These are phyloP conservation scores for Grosmannia huntii DNA, from an alignment of 2,329 filamentous ascomycete genomes.

Conservation along the genomic window DNA sequence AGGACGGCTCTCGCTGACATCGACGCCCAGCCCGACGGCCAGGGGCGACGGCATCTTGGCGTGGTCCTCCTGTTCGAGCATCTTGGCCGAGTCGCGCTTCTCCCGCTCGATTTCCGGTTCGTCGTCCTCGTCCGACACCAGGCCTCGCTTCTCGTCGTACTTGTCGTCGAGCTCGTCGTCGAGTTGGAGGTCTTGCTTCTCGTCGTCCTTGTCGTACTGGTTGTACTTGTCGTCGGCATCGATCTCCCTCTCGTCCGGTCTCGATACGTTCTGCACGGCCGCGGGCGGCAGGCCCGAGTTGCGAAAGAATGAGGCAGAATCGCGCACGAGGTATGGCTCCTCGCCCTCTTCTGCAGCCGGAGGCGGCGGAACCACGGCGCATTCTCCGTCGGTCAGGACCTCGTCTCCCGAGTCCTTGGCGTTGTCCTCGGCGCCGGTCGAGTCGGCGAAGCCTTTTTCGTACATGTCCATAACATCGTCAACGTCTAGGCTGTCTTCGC, in stretches of 20 bases:
- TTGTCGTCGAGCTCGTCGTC: not conserved
- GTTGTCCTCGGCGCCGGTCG: constrained; percentile 31
- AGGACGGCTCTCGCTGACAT: constrained; percentile 3
- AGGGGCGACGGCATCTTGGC: constrained; percentile 21
- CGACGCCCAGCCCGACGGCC: not conserved
- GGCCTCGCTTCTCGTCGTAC: not conserved
- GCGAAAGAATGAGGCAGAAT: constrained; percentile 27
- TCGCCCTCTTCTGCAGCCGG: not conserved
- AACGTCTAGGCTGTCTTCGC: constrained; percentile 46
- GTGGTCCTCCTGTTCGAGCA: constrained; percentile 21
- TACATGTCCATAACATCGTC: constrained; percentile 62
- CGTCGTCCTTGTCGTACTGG: not conserved
- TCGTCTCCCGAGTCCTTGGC: constrained; percentile 21
- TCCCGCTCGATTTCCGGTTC: constrained; percentile 10
- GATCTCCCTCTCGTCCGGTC: not conserved
- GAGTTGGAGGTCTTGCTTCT: not conserved
- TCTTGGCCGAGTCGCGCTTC: constrained; percentile 40
- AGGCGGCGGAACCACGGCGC: too few relatives aligned
- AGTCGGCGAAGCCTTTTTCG: constrained; percentile 47
- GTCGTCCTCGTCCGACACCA: not conserved
- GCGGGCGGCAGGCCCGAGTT: constrained; percentile 19
- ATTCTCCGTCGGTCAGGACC: constrained; percentile 13
- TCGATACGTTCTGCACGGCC: constrained; percentile 4
- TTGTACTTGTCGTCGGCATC: not conserved
- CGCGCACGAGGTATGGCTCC: constrained; percentile 16